Conservation (phyloP, 1,284 basidiomycete species). For the Schizopora paradoxa region DNA sequence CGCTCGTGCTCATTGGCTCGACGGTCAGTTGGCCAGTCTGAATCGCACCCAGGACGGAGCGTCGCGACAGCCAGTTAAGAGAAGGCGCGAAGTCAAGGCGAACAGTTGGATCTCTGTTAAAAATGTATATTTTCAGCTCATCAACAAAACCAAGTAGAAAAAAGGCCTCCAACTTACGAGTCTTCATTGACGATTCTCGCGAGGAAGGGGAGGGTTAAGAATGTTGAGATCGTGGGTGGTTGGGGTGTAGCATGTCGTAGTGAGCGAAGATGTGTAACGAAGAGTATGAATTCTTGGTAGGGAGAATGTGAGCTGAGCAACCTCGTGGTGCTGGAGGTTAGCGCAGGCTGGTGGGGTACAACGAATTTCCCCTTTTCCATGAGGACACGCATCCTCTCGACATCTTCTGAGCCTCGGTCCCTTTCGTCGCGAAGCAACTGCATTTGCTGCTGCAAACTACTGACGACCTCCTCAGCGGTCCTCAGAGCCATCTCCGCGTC, state of each 20-base stretch:
- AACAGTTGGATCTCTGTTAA: slow-evolving; percentile 79
- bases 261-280: slow-evolving; percentile 77
- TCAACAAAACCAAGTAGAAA: slow-evolving; percentile 8
- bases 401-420: slow-evolving; percentile 49
- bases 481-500: slow-evolving; percentile 78
- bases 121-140: slow-evolving; percentile 16
- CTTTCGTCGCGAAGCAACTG: slow-evolving; percentile 65
- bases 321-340: slow-evolving; percentile 25
- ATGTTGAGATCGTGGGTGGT: slow-evolving; percentile 61
- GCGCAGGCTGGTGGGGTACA: slow-evolving; percentile 32
- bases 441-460: slow-evolving; percentile 81
- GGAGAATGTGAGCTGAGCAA: slow-evolving; percentile 70
- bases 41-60: slow-evolving; percentile 83
- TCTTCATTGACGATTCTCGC: slow-evolving; percentile 82
- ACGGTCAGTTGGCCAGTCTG: slow-evolving; percentile 85
- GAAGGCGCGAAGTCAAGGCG: slow-evolving; percentile 92
- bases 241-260: slow-evolving; percentile 56
- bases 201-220: slow-evolving; percentile 80
- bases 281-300: slow-evolving; percentile 82
- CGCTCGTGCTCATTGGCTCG: slow-evolving; percentile 68
- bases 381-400: slow-evolving; percentile 41
- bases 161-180: slow-evolving; percentile 52
- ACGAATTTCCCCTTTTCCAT: slow-evolving; percentile 71
- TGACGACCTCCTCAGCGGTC: slow-evolving; percentile 82
- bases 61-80: slow-evolving; percentile 87